Conservation (phyloP, 202 grass and related monocot genomes). For the Cymbopogon flexuosus region DNA sequence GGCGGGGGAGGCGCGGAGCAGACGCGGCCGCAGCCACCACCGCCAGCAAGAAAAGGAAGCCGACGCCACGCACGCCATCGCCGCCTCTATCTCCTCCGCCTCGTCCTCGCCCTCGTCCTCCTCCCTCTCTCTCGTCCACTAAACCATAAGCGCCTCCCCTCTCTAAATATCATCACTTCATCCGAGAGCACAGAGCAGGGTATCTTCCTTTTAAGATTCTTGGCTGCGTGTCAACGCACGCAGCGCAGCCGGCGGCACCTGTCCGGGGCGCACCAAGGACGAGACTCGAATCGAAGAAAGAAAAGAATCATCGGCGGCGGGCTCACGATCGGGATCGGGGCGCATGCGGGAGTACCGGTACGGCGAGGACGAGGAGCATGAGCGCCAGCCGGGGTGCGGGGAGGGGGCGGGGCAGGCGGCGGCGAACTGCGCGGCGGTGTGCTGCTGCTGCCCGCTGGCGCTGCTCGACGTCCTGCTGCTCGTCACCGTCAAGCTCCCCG, state of each 20-base stretch:
- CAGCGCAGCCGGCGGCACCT: background rate
- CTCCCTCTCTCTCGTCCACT: background rate
- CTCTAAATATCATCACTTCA: slow-evolving; percentile 11
- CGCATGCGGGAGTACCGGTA: background rate
- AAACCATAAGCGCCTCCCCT: background rate
- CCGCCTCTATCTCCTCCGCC: background rate
- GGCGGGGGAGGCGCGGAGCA: background rate
- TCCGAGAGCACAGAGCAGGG: background rate
- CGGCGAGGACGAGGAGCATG: background rate
- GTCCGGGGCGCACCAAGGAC: background rate
- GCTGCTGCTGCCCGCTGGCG: slow-evolving; percentile 61
- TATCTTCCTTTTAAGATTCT: background rate
- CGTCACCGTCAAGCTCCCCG: slow-evolving; percentile 46
- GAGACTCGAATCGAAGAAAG: background rate
- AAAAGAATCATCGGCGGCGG: background rate
- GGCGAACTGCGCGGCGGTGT: slow-evolving; percentile 57
- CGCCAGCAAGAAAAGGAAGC: background rate
- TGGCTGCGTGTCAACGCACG: background rate
- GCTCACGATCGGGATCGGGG: background rate
- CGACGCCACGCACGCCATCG: slow-evolving; percentile 12
- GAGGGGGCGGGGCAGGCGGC: slow-evolving; percentile 61
- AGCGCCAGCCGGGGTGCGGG: slow-evolving; percentile 34
- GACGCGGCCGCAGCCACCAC: background rate
- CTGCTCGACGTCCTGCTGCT: slow-evolving; percentile 55
- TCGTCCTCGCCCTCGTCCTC: background rate